Evolutionary conservation across 2,329 filamentous ascomycete genomes (phyloP).

Genomic region (Colletotrichum sojae): DNA sequence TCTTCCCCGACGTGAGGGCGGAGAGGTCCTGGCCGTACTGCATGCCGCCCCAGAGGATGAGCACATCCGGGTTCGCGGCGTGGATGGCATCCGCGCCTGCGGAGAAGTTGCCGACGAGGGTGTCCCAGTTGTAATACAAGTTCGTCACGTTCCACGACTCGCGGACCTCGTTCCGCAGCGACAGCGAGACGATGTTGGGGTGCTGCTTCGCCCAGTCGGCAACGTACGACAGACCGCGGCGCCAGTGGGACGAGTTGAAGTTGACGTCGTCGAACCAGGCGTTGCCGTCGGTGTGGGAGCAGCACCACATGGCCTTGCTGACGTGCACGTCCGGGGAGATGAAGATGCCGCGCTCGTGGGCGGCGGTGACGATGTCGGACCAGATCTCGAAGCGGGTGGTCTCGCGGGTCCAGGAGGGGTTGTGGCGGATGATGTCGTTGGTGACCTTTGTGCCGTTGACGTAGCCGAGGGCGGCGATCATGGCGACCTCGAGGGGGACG

Average conservation of each 20-base stretch:
- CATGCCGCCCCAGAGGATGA: slow-evolving; percentile 69
- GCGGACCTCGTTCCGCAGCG: slow-evolving; percentile 71
- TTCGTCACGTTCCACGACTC: slow-evolving; percentile 60
- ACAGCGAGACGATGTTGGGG: slow-evolving; percentile 44
- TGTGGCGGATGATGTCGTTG: slow-evolving; percentile 62
- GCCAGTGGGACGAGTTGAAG: slow-evolving; percentile 69
- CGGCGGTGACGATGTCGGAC: slow-evolving; percentile 30
- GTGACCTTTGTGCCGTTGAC: slow-evolving; percentile 63
- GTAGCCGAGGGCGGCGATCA: slow-evolving; percentile 57
- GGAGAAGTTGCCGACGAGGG: slow-evolving; percentile 66
- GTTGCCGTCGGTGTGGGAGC: slow-evolving; percentile 64
- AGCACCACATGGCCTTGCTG: slow-evolving; percentile 60
- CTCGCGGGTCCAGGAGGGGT: slow-evolving; percentile 65
- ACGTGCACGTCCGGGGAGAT: slow-evolving; percentile 59
- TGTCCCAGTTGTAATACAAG: slow-evolving; percentile 51
- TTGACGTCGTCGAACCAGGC: slow-evolving; percentile 69
- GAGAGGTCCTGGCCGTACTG: slow-evolving; percentile 68
- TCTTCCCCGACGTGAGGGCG: slow-evolving; percentile 42
- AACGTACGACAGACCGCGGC: slow-evolving; percentile 67
- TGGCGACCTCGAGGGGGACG: slow-evolving; percentile 55
- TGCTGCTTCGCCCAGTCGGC: slow-evolving; percentile 57
- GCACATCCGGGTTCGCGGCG: slow-evolving; percentile 63
- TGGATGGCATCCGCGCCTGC: slow-evolving; percentile 65
- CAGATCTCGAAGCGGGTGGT: slow-evolving; percentile 67
- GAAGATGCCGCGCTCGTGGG: slow-evolving; percentile 50